Base-by-base conservation (phyloP, 305 asterid genomes). In the Nicotiana rustica region DNA sequence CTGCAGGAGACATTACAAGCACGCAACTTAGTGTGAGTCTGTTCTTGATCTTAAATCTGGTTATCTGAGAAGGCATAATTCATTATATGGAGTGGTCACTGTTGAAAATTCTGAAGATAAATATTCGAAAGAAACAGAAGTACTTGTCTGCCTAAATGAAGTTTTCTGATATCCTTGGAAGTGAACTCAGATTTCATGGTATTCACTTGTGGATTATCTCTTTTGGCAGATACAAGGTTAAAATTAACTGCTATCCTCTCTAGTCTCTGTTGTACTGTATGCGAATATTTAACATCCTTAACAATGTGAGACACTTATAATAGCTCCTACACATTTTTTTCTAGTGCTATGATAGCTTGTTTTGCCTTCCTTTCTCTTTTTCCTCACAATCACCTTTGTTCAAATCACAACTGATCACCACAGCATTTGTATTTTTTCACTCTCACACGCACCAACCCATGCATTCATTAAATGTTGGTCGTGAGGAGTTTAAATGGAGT, bases 1-100 rank as follows among this genome's bases (percentile, higher is more conserved):
- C 88, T 97, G 69, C 92, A 92, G 84, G 90, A 86, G 55, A 89
- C 90, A 55, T 85, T 92, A 77, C 86, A 82, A 79, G 87, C 90
- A 35, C 90, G 85, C 21, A 88, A 81, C 64, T 69, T 47, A 33
- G 97, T 88, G 81, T 92, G 90, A 88, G 87, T 47, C 62, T 38
- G 67, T 80, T 78, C 44, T 41, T 67, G 66, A 4, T 76, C 29
- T 52, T 52, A 52, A 25, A 14, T 52, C 5, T 14, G 19, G 10
- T 29, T 75, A 14, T n/a, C 47, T 29, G 66, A 55, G 49, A 55
- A n/a, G 81, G 77, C 60, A 81, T 35, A 7, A 79, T 62, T 13
- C 59, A 52, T 52, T 52, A 52, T 52, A 52, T 52, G 59, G 17
- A 52, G 2, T 52, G 47, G 17, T 75, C 10, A 6, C 44, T 0